Percentiles rank a stretch among this genome's conserved stretches.
Conservation (phyloP, 2,329 filamentous ascomycete genomes). For the Pseudogymnoascus sp. region DNA sequence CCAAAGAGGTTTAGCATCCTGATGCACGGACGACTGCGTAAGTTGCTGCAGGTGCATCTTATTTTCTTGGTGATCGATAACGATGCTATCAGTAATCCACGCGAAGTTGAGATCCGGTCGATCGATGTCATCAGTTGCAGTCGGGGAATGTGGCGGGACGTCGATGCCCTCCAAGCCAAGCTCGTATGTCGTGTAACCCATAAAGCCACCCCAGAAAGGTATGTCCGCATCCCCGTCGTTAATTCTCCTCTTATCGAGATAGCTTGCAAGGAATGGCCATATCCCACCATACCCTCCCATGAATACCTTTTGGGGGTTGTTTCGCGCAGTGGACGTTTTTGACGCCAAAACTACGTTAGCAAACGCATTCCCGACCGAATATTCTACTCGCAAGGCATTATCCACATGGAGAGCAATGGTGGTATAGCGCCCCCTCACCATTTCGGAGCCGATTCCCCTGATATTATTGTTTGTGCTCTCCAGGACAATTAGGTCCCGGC, state of each 20-base stretch:
- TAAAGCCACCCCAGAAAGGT: slow-evolving; percentile 63
- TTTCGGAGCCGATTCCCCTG: slow-evolving; percentile 34
- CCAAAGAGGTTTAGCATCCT: background rate
- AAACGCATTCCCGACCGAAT: slow-evolving; percentile 42
- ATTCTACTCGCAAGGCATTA: slow-evolving; percentile 48
- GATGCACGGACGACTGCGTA: background rate
- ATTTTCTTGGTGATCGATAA: slow-evolving; percentile 52
- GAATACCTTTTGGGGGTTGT: background rate
- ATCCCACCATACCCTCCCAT: slow-evolving; percentile 21
- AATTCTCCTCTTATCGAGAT: slow-evolving; percentile 34
- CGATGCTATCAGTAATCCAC: slow-evolving; percentile 56
- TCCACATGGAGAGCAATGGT: slow-evolving; percentile 63
- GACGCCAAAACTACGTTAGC: slow-evolving; percentile 23
- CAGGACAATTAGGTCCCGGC: slow-evolving; percentile 44
- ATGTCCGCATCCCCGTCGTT: slow-evolving; percentile 24
- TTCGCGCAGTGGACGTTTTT: background rate
- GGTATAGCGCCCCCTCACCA: slow-evolving; percentile 57
- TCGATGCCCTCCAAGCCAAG: slow-evolving; percentile 48
- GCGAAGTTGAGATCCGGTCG: slow-evolving; percentile 54
- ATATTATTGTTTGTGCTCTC: slow-evolving; percentile 34
- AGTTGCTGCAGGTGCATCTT: slow-evolving; percentile 53
- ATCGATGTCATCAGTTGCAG: slow-evolving; percentile 14
- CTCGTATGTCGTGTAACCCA: slow-evolving; percentile 64
- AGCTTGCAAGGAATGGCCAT: slow-evolving; percentile 26
- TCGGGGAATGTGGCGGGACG: slow-evolving; percentile 28